Evolutionary conservation across 2,329 filamentous ascomycete species (phyloP).

Genomic region (Amauroascus verrucosus): DNA sequence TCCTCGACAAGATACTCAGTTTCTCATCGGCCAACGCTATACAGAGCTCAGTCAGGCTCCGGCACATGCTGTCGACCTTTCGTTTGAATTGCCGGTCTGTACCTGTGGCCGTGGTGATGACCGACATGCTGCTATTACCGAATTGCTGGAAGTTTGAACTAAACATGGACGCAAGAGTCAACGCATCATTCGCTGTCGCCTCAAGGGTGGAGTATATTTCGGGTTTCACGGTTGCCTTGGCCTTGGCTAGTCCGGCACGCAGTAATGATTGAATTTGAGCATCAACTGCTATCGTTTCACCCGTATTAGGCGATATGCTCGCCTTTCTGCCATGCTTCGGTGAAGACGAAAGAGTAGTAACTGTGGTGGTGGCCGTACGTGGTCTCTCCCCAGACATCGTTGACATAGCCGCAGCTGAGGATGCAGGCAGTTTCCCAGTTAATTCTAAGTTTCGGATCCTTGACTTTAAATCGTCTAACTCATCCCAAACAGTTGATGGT

Average conservation of each 20-base stretch:
- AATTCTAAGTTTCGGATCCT: slow-evolving; percentile 82
- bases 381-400: slow-evolving; percentile 69
- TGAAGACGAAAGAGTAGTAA: slow-evolving; percentile 82
- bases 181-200: slow-evolving; percentile 67
- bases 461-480: slow-evolving; percentile 89
- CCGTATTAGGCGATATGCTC: slow-evolving; percentile 30
- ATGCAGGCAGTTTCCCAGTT: slow-evolving; percentile 75
- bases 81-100: slow-evolving; percentile 78
- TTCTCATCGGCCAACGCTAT: slow-evolving; percentile 63
- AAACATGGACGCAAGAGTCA: slow-evolving; percentile 68
- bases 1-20: slow-evolving; percentile 19
- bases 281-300: slow-evolving; percentile 33
- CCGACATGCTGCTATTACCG: slow-evolving; percentile 26
- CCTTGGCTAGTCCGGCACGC: slow-evolving; percentile 69
- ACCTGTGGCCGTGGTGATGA: slow-evolving; percentile 27
- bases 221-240: slow-evolving; percentile 56
- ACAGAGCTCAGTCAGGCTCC: slow-evolving; percentile 84
- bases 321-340: slow-evolving; percentile 60
- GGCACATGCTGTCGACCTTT: slow-evolving; percentile 86
- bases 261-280: slow-evolving; percentile 64
- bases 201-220: slow-evolving; percentile 73
- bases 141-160: slow-evolving; percentile 54
- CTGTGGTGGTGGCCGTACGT: slow-evolving; percentile 78
- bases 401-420: slow-evolving; percentile 69
- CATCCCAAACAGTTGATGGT: slow-evolving; percentile 93